A percentile compares a stretch with the other conserved stretches of the same genome.
These are phyloP conservation scores for Ploettnerulaceae sp. DNA, from an alignment of 2,329 filamentous ascomycete genomes.

Conservation along the genomic window DNA sequence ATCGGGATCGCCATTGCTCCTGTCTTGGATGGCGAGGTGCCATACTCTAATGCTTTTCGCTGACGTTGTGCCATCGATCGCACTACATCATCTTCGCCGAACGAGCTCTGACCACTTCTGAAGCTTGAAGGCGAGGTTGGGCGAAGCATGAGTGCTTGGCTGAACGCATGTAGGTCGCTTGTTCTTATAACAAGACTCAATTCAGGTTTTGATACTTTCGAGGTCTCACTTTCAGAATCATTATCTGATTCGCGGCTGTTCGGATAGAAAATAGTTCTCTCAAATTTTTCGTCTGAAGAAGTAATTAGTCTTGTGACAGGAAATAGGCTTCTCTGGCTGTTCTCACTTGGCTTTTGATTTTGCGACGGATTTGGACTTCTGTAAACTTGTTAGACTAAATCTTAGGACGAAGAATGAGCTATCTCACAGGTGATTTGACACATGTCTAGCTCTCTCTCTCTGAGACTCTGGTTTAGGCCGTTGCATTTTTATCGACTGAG, in stretches of 20 bases:
- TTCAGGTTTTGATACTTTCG: constrained; percentile 11
- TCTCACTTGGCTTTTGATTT: constrained; percentile 6
- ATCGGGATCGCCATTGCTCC: constrained; percentile 20
- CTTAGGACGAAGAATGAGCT: constrained; percentile 11
- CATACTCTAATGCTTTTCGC: constrained; percentile 17
- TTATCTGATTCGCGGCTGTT: constrained; percentile 23
- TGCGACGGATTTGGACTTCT: not conserved
- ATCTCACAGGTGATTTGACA: not conserved
- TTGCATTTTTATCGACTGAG: constrained; percentile 29
- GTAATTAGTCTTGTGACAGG: constrained; percentile 18
- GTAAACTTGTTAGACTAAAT: constrained; percentile 14
- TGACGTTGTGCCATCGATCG: constrained; percentile 20
- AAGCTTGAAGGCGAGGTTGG: constrained; percentile 23
- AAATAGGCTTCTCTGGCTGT: constrained; percentile 6
- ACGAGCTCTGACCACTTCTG: constrained; percentile 19
- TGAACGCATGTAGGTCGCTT: constrained; percentile 21
- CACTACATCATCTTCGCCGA: constrained; percentile 17
- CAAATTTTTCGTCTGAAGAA: constrained; percentile 16
- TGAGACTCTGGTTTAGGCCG: constrained; percentile 23
- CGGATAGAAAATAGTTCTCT: constrained; percentile 15
- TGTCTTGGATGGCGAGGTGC: constrained; percentile 12
- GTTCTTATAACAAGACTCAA: constrained; percentile 24
- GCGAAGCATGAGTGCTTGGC: constrained; percentile 18
- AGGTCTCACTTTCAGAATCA: constrained; percentile 12
- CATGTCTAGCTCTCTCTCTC: not conserved